Base-by-base conservation (phyloP, 1,139 yeast genomes). In the Nadsonia commutata region DNA sequence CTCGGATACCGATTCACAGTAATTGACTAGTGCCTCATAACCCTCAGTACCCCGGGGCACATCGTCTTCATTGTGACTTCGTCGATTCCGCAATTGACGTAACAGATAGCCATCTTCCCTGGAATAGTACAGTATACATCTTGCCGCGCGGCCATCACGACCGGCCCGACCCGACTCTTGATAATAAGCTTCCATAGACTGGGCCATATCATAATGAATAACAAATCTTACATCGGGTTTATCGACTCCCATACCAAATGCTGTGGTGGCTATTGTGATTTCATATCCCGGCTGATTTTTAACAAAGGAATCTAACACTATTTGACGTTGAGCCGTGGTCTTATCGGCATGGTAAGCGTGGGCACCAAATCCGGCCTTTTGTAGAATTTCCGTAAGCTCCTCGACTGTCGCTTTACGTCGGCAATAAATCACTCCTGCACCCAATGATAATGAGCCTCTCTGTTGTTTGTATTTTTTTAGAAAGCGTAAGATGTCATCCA, bases 121-220 rank as follows among this genome's bases (percentile, higher is more conserved):
- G 27, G 57, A 47, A 57, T 80, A 86, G 55, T 76, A 85, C 71
- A 86, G 73, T 18, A 82, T 74, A 63, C 95, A 84, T 46, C 80
- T 78, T 2, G 93, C 78, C 38, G 68, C 73, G 5, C 75, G 67
- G 1, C 95, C 94, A 64, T 86, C 96, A 66, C 96, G 72, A 2
- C 96, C 96, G 2, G 95, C 96, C 63, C 96, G 75, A 17, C 96
- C 96, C 0, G 95, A 83, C 56, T 85, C 95, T 63, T 86, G 96
- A 52, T 84, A 85, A 57, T 84, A 86, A 0, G 95, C 94, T 62
- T 86, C 96, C 45, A 86, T 65, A 42, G 84, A 82, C 55, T 94
- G 67, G 0, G 96, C 95, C 20, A 86, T 68, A 21, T 84, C 83
- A 48, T 80, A 71, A 62, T 86, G 96, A 39, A 82, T 74, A 1